Evolutionary conservation across 495 filamentous ascomycete species (phyloP).

Genomic region (Pseudevernia furfuracea): DNA sequence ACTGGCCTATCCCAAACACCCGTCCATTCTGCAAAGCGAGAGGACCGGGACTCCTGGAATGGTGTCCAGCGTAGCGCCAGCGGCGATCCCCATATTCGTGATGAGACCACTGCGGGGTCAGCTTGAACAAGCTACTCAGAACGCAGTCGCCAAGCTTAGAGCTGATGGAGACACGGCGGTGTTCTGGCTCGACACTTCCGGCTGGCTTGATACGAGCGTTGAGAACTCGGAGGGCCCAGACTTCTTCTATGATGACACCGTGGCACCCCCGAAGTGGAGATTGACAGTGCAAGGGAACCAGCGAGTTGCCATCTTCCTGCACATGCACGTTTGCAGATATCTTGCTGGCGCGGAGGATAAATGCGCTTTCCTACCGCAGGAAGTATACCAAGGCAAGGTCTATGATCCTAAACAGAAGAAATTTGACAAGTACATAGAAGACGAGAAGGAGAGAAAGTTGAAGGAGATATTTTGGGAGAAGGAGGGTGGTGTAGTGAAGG

Average conservation of each 20-base stretch:
- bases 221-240: slow-evolving; percentile 21
- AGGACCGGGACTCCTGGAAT: slow-evolving; percentile 11
- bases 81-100: slow-evolving; percentile 34
- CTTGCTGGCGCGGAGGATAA: slow-evolving; percentile 31
- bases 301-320: slow-evolving; percentile 35
- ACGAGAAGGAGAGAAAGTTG: slow-evolving; percentile 32
- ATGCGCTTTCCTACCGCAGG: slow-evolving; percentile 35
- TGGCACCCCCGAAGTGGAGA: slow-evolving; percentile 25
- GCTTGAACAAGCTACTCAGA: slow-evolving; percentile 34
- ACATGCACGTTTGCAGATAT: slow-evolving; percentile 36
- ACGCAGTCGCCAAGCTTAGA: slow-evolving; percentile 31
- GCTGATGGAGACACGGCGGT: slow-evolving; percentile 31
- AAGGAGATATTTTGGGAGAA: slow-evolving; percentile 31
- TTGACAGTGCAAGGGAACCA: slow-evolving; percentile 36
- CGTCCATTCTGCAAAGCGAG: slow-evolving; percentile 27
- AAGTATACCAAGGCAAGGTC: slow-evolving; percentile 33
- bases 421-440: slow-evolving; percentile 31
- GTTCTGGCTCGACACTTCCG: slow-evolving; percentile 41
- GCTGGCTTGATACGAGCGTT: slow-evolving; percentile 30
- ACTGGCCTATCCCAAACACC: slow-evolving; percentile 34
- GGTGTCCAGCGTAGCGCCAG: slow-evolving; percentile 21
- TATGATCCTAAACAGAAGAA: slow-evolving; percentile 28
- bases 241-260: slow-evolving; percentile 30
- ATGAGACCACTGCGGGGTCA: slow-evolving; percentile 37
- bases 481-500: slow-evolving; percentile 6